phyloP scores from a whole-genome alignment of 192 early-diverging fungal species.

The Coemansia erecta region DNA sequence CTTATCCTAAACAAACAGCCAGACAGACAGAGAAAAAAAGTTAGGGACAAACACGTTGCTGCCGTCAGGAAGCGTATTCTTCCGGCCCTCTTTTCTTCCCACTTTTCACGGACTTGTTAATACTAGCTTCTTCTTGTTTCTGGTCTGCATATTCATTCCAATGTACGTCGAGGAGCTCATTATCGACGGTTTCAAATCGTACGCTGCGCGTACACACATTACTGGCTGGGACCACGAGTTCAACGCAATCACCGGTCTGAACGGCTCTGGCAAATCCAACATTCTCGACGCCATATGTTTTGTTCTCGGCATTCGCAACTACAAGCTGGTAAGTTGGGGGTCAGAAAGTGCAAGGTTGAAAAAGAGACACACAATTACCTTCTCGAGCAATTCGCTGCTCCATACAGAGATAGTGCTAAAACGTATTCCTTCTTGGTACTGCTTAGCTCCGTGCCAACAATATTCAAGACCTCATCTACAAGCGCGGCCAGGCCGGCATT shows the following conservation, averaged over 20 bases:
- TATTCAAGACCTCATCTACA: constrained; percentile 96
- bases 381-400: too few relatives aligned
- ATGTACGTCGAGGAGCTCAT: constrained; percentile 96
- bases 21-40: background rate
- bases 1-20: background rate
- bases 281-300: constrained; percentile 99
- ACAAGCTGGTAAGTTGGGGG: constrained; percentile 69
- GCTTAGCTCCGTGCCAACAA: constrained; percentile 81
- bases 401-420: background rate
- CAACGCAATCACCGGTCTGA: constrained; percentile 97
- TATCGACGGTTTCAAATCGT: constrained; percentile 99
- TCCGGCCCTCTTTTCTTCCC: too few relatives aligned
- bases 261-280: constrained; percentile 98
- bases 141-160: background rate
- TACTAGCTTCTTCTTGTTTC: background rate
- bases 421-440: background rate
- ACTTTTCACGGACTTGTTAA: background rate
- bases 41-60: too few relatives aligned
- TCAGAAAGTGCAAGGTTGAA: background rate
- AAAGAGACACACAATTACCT: background rate
- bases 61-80: too few relatives aligned
- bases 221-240: constrained; percentile 98
- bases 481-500: constrained; percentile 98
- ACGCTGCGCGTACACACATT: constrained; percentile 92
- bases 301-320: constrained; percentile 92